Evolutionary conservation across 805 yeast species (phyloP).

Genomic region (Barnettozyma sp.): DNA sequence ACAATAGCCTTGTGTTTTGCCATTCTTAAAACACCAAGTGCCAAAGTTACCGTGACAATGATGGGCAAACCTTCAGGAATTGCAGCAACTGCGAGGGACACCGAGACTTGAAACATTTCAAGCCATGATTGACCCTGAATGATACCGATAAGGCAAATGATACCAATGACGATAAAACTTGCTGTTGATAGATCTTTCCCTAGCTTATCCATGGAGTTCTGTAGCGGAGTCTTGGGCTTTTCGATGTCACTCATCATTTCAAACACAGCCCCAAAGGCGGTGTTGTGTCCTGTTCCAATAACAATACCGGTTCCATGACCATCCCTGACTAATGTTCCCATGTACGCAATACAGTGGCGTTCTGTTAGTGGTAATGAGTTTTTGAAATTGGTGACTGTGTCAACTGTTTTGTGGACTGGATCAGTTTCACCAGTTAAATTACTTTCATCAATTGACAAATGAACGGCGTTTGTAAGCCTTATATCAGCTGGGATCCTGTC

Average conservation of each 20-base stretch:
- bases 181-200: conserved; percentile 85
- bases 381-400: no score
- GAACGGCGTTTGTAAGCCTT: conserved; percentile 70
- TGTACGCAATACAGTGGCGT: conserved; percentile 76
- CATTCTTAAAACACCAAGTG: conserved; percentile 94
- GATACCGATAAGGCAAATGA: conserved; percentile 87
- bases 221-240: conserved; percentile 97
- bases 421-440: conserved; percentile 92
- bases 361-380: conserved; percentile 52
- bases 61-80: conserved; percentile 98
- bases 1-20: conserved; percentile 92
- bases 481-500: conserved; percentile 96
- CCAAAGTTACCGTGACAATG: conserved; percentile 94
- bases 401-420: conserved; percentile 66
- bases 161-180: conserved; percentile 81
- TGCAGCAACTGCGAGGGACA: conserved; percentile 97
- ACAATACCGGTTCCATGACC: conserved; percentile 95
- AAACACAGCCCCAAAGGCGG: conserved; percentile 92
- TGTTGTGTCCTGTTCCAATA: conserved; percentile 79
- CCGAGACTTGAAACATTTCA: conserved; percentile 97
- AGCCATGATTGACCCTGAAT: conserved; percentile 92
- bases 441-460: conserved; percentile 84
- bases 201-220: conserved; percentile 88
- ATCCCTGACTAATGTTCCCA: conserved; percentile 96
- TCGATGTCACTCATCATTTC: conserved; percentile 93